Percentiles rank a stretch among this genome's conserved stretches.
Evolutionary conservation across 2,329 filamentous ascomycete species (phyloP).

Genomic region (Aquanectria penicillioides): DNA sequence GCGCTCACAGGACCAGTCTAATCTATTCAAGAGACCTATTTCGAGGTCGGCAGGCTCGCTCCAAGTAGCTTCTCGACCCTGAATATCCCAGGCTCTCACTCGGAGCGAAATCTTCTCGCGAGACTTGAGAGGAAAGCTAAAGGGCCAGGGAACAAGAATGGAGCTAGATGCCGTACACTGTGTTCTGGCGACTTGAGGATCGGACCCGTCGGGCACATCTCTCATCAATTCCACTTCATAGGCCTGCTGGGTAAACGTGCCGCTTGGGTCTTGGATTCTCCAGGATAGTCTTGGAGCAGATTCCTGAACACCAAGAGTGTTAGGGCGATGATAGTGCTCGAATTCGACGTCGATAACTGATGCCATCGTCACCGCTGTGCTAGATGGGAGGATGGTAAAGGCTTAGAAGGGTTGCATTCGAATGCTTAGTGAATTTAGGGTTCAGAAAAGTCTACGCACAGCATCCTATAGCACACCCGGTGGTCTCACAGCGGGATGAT

Average conservation of each 20-base stretch:
- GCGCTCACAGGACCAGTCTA: slow-evolving; percentile 41
- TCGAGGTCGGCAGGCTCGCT: slow-evolving; percentile 36
- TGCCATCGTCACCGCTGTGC: no score
- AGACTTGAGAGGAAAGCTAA: slow-evolving; percentile 3
- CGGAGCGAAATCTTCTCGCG: slow-evolving; percentile 15
- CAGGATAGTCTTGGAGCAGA: slow-evolving; percentile 23
- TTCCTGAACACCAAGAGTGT: slow-evolving; percentile 18
- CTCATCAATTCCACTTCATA: slow-evolving; percentile 22
- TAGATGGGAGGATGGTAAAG: no score
- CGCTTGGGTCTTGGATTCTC: slow-evolving; percentile 3
- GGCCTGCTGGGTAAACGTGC: slow-evolving; percentile 3
- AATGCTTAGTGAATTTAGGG: no score
- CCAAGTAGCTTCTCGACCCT: slow-evolving; percentile 4
- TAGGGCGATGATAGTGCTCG: slow-evolving; percentile 18
- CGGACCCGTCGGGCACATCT: not conserved
- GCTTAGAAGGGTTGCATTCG: no score
- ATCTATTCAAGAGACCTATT: slow-evolving; percentile 41
- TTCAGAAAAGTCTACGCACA: no score
- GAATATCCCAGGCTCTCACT: not conserved
- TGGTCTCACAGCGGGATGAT: no score
- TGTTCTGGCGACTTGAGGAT: not conserved
- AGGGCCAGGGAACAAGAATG: slow-evolving; percentile 14
- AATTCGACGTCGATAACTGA: slow-evolving; percentile 16
- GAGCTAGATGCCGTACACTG: not conserved
- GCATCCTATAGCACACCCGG: no score